Evolutionary conservation across 331 rosid species (phyloP).

Genomic region (Malus hybrid): DNA sequence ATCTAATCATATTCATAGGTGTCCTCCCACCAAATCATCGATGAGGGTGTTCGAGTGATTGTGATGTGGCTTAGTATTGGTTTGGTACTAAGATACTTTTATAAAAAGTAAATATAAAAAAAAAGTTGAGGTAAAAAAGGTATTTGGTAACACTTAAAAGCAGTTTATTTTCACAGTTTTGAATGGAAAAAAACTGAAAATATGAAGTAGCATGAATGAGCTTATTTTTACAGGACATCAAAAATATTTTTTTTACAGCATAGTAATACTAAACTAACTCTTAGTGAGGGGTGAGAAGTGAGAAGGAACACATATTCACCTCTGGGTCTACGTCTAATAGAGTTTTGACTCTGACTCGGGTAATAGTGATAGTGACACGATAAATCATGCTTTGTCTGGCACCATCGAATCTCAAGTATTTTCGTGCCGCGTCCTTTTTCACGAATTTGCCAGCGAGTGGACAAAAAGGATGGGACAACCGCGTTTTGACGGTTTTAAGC

Average conservation of each 20-base stretch:
- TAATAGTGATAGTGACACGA: neutral
- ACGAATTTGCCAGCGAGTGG: slow-evolving; percentile 1
- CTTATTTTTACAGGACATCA: too few species aligned
- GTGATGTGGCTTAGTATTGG: neutral
- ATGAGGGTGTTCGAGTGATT: neutral
- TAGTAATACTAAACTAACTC: too few species aligned
- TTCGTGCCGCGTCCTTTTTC: neutral
- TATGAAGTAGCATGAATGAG: too few species aligned
- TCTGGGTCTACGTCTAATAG: too few species aligned
- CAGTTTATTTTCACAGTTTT: too few species aligned
- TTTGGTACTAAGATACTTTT: too few species aligned
- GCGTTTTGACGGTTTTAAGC: neutral
- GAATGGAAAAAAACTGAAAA: too few species aligned
- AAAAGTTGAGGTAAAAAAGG: too few species aligned
- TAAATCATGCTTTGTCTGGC: neutral
- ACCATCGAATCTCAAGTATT: neutral
- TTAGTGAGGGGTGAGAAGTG: neutral
- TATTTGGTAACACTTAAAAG: too few species aligned
- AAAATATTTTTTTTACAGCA: too few species aligned
- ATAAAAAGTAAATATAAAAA: too few species aligned
- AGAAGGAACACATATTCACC: neutral
- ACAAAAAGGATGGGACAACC: neutral
- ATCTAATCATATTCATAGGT: neutral
- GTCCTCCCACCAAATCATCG: neutral
- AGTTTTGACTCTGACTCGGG: too few species aligned